Percentiles rank a stretch among this genome's conserved stretches.
These are phyloP conservation scores for Prunus mongolica DNA, from an alignment of 306 rosid genomes.

Conservation along the genomic window DNA sequence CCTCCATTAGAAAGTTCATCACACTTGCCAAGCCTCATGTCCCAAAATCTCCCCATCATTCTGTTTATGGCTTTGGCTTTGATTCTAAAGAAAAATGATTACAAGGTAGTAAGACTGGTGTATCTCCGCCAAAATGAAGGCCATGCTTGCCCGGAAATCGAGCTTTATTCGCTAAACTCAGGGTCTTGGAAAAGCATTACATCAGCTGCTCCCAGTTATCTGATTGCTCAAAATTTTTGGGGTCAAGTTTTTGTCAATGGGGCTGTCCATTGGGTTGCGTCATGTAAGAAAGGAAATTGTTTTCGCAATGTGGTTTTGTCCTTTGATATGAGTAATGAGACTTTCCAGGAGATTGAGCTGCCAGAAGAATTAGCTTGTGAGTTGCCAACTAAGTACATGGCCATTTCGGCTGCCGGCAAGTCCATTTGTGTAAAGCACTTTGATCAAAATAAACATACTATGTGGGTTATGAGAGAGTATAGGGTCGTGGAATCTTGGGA, in stretches of 20 bases:
- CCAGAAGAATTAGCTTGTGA: not conserved
- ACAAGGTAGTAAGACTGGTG: slow-evolving; percentile 3
- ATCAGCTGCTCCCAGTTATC: not conserved
- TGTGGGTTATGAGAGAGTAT: slow-evolving; percentile 17
- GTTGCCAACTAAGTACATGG: not conserved
- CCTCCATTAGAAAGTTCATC: not conserved
- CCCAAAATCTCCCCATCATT: not conserved
- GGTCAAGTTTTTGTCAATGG: slow-evolving; percentile 8
- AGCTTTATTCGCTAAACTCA: slow-evolving; percentile 4
- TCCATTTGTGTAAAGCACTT: slow-evolving; percentile 1
- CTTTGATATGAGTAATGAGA: slow-evolving; percentile 8
- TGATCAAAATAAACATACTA: no score
- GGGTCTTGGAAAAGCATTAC: not conserved
- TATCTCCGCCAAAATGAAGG: not conserved
- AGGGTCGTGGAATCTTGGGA: slow-evolving; percentile 16
- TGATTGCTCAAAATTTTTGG: not conserved
- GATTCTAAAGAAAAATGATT: not conserved
- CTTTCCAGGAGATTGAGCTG: not conserved
- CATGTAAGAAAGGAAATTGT: not conserved
- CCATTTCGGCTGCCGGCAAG: not conserved
- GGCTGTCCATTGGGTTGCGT: slow-evolving; percentile 12
- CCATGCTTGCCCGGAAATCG: not conserved
- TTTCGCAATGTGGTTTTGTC: not conserved
- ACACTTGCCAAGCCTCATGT: not conserved
- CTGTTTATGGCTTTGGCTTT: slow-evolving; percentile 13